Conservation (phyloP, 2,329 filamentous ascomycete species). For the Pseudophaeomoniella oleicola region DNA sequence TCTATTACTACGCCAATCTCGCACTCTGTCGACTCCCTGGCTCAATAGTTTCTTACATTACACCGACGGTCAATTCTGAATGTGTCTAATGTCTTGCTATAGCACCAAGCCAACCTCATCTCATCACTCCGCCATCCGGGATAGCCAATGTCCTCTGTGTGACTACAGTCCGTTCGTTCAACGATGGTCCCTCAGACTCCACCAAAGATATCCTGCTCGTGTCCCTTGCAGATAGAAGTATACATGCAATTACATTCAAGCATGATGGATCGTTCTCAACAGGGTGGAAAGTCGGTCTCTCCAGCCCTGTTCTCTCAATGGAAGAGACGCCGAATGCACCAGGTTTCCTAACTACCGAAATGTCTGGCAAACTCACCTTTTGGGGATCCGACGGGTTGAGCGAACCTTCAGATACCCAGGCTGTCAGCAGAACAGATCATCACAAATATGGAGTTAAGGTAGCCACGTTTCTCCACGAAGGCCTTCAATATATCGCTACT, state of each 20-base stretch:
- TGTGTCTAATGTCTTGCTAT: too few species aligned
- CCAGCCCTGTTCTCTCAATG: conserved; percentile 37
- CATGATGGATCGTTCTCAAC: background rate
- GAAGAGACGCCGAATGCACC: conserved; percentile 19
- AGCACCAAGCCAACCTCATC: background rate
- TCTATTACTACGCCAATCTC: too few species aligned
- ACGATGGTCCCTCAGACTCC: background rate
- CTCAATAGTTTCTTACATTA: too few species aligned
- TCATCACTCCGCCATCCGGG: background rate
- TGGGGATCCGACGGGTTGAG: conserved; percentile 28
- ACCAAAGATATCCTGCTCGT: background rate
- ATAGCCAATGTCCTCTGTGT: background rate
- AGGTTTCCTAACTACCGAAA: conserved; percentile 36
- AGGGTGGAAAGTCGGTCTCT: background rate
- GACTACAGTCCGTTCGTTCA: background rate
- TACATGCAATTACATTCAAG: background rate
- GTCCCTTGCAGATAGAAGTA: background rate
- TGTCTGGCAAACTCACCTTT: conserved; percentile 43
- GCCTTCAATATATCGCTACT: conserved; percentile 32
- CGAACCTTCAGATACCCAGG: background rate
- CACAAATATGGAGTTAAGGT: conserved; percentile 44
- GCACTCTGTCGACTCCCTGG: too few species aligned
- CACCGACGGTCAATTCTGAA: too few species aligned
- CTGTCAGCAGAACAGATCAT: conserved; percentile 40
- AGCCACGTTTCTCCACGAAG: conserved; percentile 17